These are phyloP conservation scores for Trebouxia sp. DNA, from an alignment of 139 green algal species.

Conservation along the genomic window DNA sequence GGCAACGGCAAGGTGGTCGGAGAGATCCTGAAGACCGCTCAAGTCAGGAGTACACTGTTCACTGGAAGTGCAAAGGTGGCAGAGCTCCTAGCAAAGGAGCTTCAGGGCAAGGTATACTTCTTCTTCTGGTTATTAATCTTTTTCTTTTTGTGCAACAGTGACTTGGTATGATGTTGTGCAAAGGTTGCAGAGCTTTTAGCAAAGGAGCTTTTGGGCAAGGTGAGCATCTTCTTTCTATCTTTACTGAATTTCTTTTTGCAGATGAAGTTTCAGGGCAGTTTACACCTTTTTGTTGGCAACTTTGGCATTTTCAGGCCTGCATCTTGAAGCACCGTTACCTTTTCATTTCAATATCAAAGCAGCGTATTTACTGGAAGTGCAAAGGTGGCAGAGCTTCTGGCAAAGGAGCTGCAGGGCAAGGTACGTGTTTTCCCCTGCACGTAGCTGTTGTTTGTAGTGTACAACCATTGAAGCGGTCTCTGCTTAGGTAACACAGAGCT, in stretches of 20 bases:
- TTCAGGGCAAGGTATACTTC: conserved; percentile 71
- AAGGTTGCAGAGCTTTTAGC: conserved; percentile 85
- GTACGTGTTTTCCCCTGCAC: conserved; percentile 40
- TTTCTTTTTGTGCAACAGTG: background rate
- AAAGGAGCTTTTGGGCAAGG: conserved; percentile 75
- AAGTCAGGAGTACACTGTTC: conserved; percentile 91
- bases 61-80: conserved; percentile 85
- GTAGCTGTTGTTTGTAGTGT: background rate
- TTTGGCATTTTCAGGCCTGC: background rate
- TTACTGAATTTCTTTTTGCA: background rate
- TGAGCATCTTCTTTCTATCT: conserved; percentile 28
- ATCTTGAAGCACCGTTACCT: background rate
- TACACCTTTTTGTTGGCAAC: background rate
- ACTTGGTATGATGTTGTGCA: conserved; percentile 34
- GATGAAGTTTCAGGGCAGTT: background rate
- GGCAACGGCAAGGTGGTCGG: conserved; percentile 72
- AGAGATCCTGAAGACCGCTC: conserved; percentile 67
- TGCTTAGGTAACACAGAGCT: too few relatives aligned
- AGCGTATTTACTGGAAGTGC: conserved; percentile 94
- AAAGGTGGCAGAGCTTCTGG: conserved; percentile 83
- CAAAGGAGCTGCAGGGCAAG: conserved; percentile 75
- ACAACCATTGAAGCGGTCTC: too few relatives aligned
- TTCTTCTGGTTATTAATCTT: background rate
- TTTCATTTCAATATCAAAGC: too few relatives aligned
- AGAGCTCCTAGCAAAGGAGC: conserved; percentile 79